phyloP scores from a whole-genome alignment of 2,329 filamentous ascomycete species.

The Xylariomycetidae sp. region DNA sequence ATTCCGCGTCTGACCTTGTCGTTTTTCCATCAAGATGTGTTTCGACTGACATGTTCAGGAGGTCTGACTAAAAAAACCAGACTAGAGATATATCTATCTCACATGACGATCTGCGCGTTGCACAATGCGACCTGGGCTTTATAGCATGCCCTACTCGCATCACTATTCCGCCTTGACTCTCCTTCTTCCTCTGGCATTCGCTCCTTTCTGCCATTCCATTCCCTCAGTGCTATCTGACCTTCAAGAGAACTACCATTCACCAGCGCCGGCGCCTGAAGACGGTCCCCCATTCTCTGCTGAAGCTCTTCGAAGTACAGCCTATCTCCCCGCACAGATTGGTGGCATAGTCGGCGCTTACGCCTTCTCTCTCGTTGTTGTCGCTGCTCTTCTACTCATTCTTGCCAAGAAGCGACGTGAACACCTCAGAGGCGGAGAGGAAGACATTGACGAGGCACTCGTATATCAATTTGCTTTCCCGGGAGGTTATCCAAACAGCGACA shows the following conservation, averaged over 20 bases:
- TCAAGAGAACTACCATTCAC: conserved; percentile 40
- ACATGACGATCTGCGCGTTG: conserved; percentile 25
- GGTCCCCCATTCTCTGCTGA: conserved; percentile 55
- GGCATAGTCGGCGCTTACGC: conserved; percentile 83
- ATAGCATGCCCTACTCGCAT: conserved; percentile 24
- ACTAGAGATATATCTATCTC: conserved; percentile 20
- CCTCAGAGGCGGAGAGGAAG: conserved; percentile 48
- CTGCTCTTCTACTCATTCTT: conserved; percentile 59
- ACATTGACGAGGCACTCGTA: conserved; percentile 33
- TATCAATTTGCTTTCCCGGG: conserved; percentile 20
- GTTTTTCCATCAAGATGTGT: conserved; percentile 45
- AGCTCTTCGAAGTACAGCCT: conserved; percentile 55
- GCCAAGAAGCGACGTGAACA: conserved; percentile 50
- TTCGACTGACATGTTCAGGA: conserved; percentile 44
- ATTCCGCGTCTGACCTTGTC: conserved; percentile 38
- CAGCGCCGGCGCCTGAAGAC: conserved; percentile 56
- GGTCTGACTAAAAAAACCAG: conserved; percentile 26
- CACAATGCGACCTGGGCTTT: conserved; percentile 29
- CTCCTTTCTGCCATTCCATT: conserved; percentile 21
- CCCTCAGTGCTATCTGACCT: conserved; percentile 20
- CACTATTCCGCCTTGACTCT: conserved; percentile 15
- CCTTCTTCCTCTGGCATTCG: conserved; percentile 19
- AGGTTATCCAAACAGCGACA: conserved; percentile 14
- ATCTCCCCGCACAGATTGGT: conserved; percentile 77
- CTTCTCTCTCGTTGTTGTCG: conserved; percentile 68